These are phyloP conservation scores for Pseudogymnoascus sp. DNA, from an alignment of 2,329 filamentous ascomycete species.

Conservation along the genomic window DNA sequence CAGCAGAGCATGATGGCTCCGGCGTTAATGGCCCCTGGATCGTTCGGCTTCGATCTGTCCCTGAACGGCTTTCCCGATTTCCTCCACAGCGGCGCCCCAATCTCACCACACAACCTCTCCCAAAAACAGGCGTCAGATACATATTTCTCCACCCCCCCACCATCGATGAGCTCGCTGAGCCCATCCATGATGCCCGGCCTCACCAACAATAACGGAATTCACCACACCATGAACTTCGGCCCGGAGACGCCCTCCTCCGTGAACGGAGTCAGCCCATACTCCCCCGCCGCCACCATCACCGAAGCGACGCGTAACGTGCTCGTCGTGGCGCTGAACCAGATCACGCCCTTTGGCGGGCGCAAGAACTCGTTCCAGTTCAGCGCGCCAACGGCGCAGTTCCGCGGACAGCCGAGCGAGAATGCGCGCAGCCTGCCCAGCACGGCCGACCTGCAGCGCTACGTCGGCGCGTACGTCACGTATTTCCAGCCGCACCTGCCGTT, in stretches of 20 bases:
- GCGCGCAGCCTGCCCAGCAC: conserved; percentile 65
- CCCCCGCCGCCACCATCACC: conserved; percentile 55
- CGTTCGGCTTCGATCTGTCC: conserved; percentile 68
- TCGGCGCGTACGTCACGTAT: conserved; percentile 80
- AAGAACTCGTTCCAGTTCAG: conserved; percentile 55
- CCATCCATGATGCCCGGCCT: conserved; percentile 61
- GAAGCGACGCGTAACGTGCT: conserved; percentile 55
- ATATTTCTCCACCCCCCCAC: conserved; percentile 71
- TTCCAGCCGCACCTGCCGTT: conserved; percentile 96
- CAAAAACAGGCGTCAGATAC: conserved; percentile 65
- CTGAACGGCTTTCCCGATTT: conserved; percentile 67
- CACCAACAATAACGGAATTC: conserved; percentile 47
- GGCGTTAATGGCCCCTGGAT: conserved; percentile 49
- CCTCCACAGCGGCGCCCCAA: conserved; percentile 59
- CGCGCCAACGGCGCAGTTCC: conserved; percentile 46
- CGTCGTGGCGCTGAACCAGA: conserved; percentile 49
- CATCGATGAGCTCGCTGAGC: conserved; percentile 65
- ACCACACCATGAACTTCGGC: conserved; percentile 58
- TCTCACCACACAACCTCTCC: conserved; percentile 68
- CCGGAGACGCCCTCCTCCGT: conserved; percentile 68
- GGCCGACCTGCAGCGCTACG: conserved; percentile 79
- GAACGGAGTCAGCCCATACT: conserved; percentile 50
- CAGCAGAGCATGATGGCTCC: conserved; percentile 61
- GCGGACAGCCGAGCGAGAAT: conserved; percentile 40
- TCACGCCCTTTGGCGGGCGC: conserved; percentile 47